Evolutionary conservation across 108 stramenopile species (phyloP).

Genomic region (Poteriospumella lacustris): DNA sequence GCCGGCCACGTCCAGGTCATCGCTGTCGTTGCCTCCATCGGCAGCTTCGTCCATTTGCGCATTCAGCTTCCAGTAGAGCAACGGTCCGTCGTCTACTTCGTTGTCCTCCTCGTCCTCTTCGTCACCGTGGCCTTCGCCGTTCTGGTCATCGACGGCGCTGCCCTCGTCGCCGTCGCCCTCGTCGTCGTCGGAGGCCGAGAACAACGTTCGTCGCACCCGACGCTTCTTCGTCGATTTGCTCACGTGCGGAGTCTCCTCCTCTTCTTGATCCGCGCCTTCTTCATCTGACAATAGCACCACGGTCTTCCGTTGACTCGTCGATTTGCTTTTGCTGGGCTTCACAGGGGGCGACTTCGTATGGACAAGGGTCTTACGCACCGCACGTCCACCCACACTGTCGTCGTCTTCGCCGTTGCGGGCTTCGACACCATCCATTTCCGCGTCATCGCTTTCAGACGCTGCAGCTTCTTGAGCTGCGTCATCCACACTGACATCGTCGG

Average conservation of each 20-base stretch:
- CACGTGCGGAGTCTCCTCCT: not conserved
- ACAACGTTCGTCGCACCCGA: not conserved
- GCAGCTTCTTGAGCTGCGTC: too few relatives aligned
- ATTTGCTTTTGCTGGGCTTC: not conserved
- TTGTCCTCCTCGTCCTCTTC: not conserved
- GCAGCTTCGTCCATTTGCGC: not conserved
- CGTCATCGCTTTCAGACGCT: not conserved
- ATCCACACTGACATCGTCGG: too few relatives aligned
- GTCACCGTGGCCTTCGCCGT: not conserved
- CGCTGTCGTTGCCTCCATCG: not conserved
- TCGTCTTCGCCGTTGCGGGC: constrained; percentile 1
- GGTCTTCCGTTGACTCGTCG: not conserved
- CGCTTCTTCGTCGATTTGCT: not conserved
- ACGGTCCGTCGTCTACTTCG: not conserved
- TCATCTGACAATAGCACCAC: too few relatives aligned
- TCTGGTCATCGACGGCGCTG: not conserved
- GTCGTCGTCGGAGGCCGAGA: not conserved
- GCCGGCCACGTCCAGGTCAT: not conserved
- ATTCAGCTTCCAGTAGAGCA: constrained; percentile 14
- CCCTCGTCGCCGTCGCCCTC: not conserved
- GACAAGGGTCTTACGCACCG: not conserved
- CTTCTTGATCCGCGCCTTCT: not conserved
- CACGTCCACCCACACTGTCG: not conserved
- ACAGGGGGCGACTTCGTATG: too few relatives aligned
- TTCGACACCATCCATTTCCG: not conserved